Percentiles rank a stretch among this genome's conserved stretches.
These are phyloP conservation scores for Pseudopithomyces maydicus DNA, from an alignment of 2,329 filamentous ascomycete species.

Conservation along the genomic window DNA sequence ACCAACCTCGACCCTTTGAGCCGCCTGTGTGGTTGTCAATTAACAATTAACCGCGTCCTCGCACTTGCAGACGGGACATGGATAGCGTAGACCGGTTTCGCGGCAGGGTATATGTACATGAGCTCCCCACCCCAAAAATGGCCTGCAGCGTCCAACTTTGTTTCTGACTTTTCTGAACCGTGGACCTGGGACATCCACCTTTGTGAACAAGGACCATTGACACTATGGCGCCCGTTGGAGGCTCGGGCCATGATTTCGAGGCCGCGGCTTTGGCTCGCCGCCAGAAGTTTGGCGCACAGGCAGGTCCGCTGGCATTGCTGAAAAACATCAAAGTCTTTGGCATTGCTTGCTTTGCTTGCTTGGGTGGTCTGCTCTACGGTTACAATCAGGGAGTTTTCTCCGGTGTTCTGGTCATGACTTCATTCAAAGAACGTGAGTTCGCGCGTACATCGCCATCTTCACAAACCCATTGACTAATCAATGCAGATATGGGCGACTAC, in stretches of 20 bases:
- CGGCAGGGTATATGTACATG: slow-evolving; percentile 12
- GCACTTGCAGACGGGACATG: slow-evolving; percentile 6
- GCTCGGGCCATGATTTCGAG: slow-evolving; percentile 42
- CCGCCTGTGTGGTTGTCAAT: slow-evolving; percentile 15
- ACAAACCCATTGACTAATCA: background rate
- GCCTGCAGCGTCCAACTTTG: background rate
- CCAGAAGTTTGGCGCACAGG: slow-evolving; percentile 44
- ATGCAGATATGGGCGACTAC: slow-evolving; percentile 49
- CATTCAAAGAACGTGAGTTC: slow-evolving; percentile 49
- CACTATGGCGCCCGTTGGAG: slow-evolving; percentile 46
- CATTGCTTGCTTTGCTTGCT: slow-evolving; percentile 59
- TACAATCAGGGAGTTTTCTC: slow-evolving; percentile 80
- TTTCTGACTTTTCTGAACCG: background rate
- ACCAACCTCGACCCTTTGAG: slow-evolving; percentile 4
- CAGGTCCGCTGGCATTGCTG: slow-evolving; percentile 56
- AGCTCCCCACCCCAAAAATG: slow-evolving; percentile 1
- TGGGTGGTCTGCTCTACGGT: slow-evolving; percentile 64
- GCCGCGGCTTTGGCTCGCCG: slow-evolving; percentile 49
- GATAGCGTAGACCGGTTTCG: slow-evolving; percentile 2
- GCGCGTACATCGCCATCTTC: background rate
- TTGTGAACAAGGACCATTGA: slow-evolving; percentile 4
- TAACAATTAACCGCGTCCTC: slow-evolving; percentile 14
- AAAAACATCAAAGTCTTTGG: slow-evolving; percentile 60
- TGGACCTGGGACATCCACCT: background rate
- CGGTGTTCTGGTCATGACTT: slow-evolving; percentile 63